Conservation (phyloP, 2,329 filamentous ascomycete genomes). For the Immersiporthe knoxdaviesiana region DNA sequence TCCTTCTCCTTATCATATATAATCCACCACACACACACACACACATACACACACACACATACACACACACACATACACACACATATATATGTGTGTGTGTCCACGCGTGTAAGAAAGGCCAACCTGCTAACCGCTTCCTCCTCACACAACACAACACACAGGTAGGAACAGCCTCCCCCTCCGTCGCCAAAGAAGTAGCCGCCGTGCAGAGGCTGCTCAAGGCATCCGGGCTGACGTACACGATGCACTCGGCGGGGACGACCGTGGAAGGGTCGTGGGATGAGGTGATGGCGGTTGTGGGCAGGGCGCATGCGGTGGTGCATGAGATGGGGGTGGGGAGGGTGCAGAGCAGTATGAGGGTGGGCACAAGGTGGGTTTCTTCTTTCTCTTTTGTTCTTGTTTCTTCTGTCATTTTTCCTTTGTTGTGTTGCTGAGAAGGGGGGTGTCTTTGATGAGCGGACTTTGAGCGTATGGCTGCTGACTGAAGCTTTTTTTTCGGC, state of each 20-base stretch:
- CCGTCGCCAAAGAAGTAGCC: constrained; percentile 82
- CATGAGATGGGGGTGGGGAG: constrained; percentile 77
- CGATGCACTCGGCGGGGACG: constrained; percentile 92
- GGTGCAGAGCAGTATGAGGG: constrained; percentile 86
- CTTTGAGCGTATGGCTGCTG: neutral
- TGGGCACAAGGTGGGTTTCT: constrained; percentile 71
- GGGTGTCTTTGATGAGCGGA: neutral
- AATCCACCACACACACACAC: too few species aligned
- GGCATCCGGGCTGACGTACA: constrained; percentile 78
- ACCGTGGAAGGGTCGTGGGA: constrained; percentile 94
- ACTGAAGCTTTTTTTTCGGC: neutral
- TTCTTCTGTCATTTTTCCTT: constrained; percentile 12
- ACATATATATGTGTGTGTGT: neutral
- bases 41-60: neutral
- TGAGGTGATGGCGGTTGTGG: constrained; percentile 80
- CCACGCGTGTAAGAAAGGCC: too few species aligned
- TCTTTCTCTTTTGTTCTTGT: neutral
- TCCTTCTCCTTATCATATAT: too few species aligned
- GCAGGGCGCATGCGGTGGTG: constrained; percentile 80
- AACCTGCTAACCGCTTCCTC: neutral
- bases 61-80: neutral
- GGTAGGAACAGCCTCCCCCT: constrained; percentile 79
- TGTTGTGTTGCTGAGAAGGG: neutral
- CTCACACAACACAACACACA: constrained; percentile 37
- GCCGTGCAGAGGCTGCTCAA: constrained; percentile 85